A percentile compares a stretch with the other conserved stretches of the same genome.
These are phyloP conservation scores for Aspergillus aculeatus DNA, from an alignment of 2,329 filamentous ascomycete genomes.

Conservation along the genomic window DNA sequence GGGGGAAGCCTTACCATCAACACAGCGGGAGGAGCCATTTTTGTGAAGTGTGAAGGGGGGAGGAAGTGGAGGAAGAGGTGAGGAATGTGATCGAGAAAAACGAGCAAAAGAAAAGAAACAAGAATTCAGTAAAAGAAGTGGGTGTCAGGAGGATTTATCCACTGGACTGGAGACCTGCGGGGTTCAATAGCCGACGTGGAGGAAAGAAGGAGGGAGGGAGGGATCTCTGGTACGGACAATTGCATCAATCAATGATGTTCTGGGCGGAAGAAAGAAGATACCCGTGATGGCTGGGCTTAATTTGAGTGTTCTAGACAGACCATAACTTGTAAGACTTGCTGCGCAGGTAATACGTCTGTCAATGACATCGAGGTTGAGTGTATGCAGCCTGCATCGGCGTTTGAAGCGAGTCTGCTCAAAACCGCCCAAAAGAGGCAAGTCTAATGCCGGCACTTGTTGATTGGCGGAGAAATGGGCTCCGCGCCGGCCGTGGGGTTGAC, in stretches of 20 bases:
- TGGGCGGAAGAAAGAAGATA: background rate
- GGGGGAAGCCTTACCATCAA: slow-evolving; percentile 58
- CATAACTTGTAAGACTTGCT: background rate
- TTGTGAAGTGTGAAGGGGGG: background rate
- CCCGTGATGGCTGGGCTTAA: background rate
- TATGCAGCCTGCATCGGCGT: slow-evolving; percentile 1
- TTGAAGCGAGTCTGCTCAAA: background rate
- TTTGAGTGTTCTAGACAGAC: background rate
- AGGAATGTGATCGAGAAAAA: background rate
- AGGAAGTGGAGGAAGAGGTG: background rate
- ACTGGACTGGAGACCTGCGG: background rate
- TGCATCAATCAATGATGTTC: background rate
- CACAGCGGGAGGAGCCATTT: slow-evolving; percentile 63
- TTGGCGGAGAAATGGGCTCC: slow-evolving; percentile 5
- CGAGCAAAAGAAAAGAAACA: background rate
- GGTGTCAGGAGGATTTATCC: background rate
- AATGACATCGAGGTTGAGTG: background rate
- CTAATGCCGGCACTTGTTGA: background rate
- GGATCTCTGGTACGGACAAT: background rate
- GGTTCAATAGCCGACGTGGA: background rate
- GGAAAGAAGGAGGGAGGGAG: background rate
- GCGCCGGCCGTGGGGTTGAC: slow-evolving; percentile 1
- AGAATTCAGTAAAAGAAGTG: background rate
- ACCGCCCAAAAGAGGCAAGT: background rate
- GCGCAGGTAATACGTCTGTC: background rate